Base-by-base conservation (phyloP, 2,329 filamentous ascomycete genomes). In the Pseudogymnoascus sp. region DNA sequence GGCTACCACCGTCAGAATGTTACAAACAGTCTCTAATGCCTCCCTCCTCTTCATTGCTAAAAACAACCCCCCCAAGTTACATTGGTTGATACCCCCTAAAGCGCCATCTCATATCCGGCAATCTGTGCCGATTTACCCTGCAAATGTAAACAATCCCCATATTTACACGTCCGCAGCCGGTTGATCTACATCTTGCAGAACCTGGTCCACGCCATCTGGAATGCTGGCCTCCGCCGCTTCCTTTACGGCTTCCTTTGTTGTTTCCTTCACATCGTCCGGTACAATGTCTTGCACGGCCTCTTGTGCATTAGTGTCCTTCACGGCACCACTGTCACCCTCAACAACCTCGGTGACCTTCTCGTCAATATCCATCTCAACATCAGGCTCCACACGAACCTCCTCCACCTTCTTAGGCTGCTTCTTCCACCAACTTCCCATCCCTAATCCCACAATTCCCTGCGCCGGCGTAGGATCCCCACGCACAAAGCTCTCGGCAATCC, bases 201-300 rank as follows among this genome's bases (percentile, higher is more conserved):
- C 28, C 28, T 53, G 47, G 47, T 59, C 57, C 14, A 43, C 57
- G 33, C 57, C 57, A 25, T 59, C 57, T 22, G 35, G 57, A 41
- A 43, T 59, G 22, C 57, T 41, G 20, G 37, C 39, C 79, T 80
- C 69, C 78, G 80, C 35, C 80, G 75, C 69, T 84, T 85, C 41
- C 82, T 76, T 66, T 84, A 81, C 9, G 82, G 73, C 4, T 82
- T 74, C 1, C 11, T 33, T 53, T 6, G 8, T 15, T 6, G 11
- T 6, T 14, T 53, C n/a, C 25, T 35, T 35, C 28, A 75, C 82
- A 67, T 81, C 81, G 58, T 82, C 82, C 3, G 82, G 75, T 1
- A 20, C 47, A 12, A 84, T 12, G 15, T 14, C 47, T 14, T 18
- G 47, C n/a, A 20, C 47, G n/a, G 2, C 11, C 1, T 33, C 47